Percentiles rank a stretch among this genome's conserved stretches.
phyloP scores from a whole-genome alignment of 768 basidiomycete species.

The Rhodotorula taiwanensis region DNA sequence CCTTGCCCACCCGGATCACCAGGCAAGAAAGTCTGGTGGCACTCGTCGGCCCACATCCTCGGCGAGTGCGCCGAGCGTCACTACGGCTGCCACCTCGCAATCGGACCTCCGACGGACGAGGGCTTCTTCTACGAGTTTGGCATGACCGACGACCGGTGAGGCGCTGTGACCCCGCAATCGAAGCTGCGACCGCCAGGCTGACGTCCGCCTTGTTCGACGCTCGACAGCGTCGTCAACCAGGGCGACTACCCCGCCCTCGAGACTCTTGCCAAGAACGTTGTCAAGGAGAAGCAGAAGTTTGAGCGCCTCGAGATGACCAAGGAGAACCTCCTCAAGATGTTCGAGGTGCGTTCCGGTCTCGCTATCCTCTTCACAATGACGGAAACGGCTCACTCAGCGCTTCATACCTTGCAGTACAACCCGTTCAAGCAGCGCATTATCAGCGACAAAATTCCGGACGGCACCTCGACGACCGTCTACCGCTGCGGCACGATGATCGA shows the following conservation, averaged over 20 bases:
- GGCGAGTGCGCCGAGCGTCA: conserved; percentile 94
- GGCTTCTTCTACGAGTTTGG: conserved; percentile 99
- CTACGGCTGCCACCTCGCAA: conserved; percentile 92
- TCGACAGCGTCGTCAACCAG: conserved; percentile 61
- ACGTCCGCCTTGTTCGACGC: too few relatives aligned
- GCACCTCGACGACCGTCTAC: conserved; percentile 93
- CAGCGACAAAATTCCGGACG: conserved; percentile 89
- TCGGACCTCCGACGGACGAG: conserved; percentile 93
- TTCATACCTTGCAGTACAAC: conserved; percentile 99
- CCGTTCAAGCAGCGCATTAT: conserved; percentile 96
- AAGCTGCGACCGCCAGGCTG: too few relatives aligned
- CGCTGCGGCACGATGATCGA: conserved; percentile 98
- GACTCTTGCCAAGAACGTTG: conserved; percentile 72
- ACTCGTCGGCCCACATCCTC: conserved; percentile 95
- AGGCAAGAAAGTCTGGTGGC: conserved; percentile 99
- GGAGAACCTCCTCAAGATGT: conserved; percentile 94
- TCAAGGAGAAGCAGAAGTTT: conserved; percentile 97
- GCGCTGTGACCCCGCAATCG: not conserved
- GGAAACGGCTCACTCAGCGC: conserved; percentile 96
- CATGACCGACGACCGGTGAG: conserved; percentile 62
- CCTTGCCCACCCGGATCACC: conserved; percentile 40
- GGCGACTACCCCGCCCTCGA: conserved; percentile 83
- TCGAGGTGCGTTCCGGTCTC: conserved; percentile 56
- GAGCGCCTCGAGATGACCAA: conserved; percentile 89
- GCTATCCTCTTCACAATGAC: conserved; percentile 52